These are phyloP conservation scores for Phylloporus sp. DNA, from an alignment of 768 basidiomycete species.

Conservation along the genomic window DNA sequence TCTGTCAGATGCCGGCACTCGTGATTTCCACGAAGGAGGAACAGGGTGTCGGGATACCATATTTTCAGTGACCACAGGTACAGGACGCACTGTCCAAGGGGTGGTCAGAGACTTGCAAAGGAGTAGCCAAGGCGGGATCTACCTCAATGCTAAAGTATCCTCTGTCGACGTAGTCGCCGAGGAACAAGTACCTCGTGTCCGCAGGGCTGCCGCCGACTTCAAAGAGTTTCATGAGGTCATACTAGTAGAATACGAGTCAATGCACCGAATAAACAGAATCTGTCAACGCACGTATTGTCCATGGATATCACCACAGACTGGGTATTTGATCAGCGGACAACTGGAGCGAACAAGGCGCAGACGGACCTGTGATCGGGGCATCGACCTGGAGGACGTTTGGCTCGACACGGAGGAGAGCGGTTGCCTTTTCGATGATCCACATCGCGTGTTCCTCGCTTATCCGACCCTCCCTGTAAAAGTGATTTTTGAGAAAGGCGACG, in stretches of 20 bases:
- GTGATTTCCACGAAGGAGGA: slow-evolving; percentile 96
- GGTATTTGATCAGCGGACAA: slow-evolving; percentile 3
- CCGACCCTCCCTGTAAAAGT: slow-evolving; percentile 95
- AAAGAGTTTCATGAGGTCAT: slow-evolving; percentile 92
- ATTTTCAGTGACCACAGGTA: slow-evolving; percentile 99
- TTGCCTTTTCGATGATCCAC: slow-evolving; percentile 87
- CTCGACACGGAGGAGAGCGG: slow-evolving; percentile 76
- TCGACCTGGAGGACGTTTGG: slow-evolving; percentile 91
- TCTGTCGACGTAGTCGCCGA: slow-evolving; percentile 91
- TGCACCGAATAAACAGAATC: slow-evolving; percentile 5
- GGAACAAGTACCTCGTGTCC: slow-evolving; percentile 86
- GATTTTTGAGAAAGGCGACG: slow-evolving; percentile 95
- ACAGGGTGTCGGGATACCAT: slow-evolving; percentile 97
- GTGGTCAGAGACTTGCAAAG: neutral
- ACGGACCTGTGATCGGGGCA: slow-evolving; percentile 90
- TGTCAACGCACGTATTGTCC: slow-evolving; percentile 86
- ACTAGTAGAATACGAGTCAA: slow-evolving; percentile 41
- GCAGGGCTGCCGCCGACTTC: slow-evolving; percentile 94
- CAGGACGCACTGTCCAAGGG: slow-evolving; percentile 70
- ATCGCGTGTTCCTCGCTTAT: slow-evolving; percentile 92
- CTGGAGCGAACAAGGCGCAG: neutral
- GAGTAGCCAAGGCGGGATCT: slow-evolving; percentile 9
- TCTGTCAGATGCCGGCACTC: slow-evolving; percentile 98
- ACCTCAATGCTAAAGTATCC: slow-evolving; percentile 95
- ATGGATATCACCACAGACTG: slow-evolving; percentile 97